phyloP scores from a whole-genome alignment of 441 rosid species.

The Rhodomyrtus psidioides region DNA sequence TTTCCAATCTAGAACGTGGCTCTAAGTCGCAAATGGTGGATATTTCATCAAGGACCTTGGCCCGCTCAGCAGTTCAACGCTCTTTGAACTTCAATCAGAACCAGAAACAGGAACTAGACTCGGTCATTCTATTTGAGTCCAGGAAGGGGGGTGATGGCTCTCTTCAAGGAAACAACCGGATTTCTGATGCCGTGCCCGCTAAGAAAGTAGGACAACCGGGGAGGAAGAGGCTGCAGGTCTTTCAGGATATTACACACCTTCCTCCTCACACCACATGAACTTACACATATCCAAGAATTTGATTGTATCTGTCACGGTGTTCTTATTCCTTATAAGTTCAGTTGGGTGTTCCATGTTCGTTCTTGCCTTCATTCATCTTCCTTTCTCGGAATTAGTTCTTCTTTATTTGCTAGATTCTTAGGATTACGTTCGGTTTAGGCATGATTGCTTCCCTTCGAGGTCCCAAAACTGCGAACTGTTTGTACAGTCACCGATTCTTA shows the following conservation, averaged over 20 bases:
- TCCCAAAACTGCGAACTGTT: background rate
- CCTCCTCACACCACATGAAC: constrained; percentile 1
- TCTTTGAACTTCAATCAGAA: constrained; percentile 17
- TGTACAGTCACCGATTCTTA: background rate
- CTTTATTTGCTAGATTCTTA: background rate
- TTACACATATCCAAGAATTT: background rate
- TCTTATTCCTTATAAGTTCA: background rate
- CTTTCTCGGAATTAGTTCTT: background rate
- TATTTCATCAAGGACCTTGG: background rate
- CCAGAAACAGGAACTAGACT: background rate
- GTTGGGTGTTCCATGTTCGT: background rate
- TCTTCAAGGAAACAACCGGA: background rate
- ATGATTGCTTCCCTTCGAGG: background rate
- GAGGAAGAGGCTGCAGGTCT: constrained; percentile 45
- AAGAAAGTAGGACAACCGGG: constrained; percentile 3
- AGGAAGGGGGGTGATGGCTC: background rate
- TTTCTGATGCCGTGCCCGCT: background rate
- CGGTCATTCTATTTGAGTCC: background rate
- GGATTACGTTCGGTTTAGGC: background rate
- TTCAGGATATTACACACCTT: constrained; percentile 41
- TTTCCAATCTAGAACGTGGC: constrained; percentile 16
- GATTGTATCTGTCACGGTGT: background rate
- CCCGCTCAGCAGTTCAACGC: constrained; percentile 13
- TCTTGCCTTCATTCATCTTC: background rate
- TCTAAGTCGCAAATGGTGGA: background rate